These are phyloP conservation scores for Heliamphora pulchella DNA, from an alignment of 179 eudicot species.

Conservation along the genomic window DNA sequence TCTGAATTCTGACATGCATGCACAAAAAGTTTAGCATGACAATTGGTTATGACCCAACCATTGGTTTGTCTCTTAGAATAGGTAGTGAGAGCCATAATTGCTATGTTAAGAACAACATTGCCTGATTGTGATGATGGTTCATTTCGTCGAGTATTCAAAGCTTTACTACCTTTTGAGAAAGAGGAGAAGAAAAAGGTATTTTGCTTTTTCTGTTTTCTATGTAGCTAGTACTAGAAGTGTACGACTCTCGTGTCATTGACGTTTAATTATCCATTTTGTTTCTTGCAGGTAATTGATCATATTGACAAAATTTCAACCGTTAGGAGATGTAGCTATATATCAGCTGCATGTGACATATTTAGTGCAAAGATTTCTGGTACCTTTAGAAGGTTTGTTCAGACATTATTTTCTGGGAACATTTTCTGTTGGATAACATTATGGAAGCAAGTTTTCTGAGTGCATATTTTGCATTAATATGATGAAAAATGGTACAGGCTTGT, in stretches of 20 bases:
- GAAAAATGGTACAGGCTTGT: neutral
- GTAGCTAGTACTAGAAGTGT: neutral
- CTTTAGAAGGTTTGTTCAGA: conserved; percentile 60
- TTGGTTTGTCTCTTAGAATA: conserved; percentile 19
- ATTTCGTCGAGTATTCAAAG: conserved; percentile 73
- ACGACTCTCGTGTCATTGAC: neutral
- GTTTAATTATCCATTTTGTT: neutral
- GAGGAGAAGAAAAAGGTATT: conserved; percentile 70
- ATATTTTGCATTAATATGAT: neutral
- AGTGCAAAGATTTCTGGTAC: conserved; percentile 89
- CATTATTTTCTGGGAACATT: conserved; percentile 5
- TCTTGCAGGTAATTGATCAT: conserved; percentile 61
- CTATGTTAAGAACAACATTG: conserved; percentile 69
- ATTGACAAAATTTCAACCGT: conserved; percentile 65
- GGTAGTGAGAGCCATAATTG: conserved; percentile 71
- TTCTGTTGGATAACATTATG: neutral
- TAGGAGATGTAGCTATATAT: conserved; percentile 61
- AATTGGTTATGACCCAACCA: neutral
- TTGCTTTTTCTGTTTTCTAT: neutral
- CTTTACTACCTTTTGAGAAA: conserved; percentile 71
- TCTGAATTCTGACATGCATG: neutral
- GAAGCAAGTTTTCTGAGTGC: neutral
- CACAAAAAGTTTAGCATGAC: neutral
- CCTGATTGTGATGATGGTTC: conserved; percentile 77
- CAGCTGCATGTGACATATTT: conserved; percentile 79